Conservation (phyloP, 208 protist species). For the Acanthamoeba lenticulata region DNA sequence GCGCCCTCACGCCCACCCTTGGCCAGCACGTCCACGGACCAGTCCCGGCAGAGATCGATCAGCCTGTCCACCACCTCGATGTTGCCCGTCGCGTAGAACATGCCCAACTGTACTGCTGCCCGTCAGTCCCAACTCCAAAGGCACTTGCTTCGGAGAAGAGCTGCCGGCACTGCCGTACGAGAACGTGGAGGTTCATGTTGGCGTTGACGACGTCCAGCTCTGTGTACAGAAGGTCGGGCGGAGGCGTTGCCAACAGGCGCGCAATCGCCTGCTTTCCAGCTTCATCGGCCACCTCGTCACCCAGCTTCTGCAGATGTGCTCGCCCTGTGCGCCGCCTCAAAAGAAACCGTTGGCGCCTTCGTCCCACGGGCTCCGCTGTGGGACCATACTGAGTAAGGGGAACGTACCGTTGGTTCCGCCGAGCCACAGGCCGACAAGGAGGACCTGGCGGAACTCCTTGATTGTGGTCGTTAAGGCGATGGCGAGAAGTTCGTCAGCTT, state of each 20-base stretch:
- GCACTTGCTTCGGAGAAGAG: too few relatives aligned
- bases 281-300: not conserved
- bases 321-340: not conserved
- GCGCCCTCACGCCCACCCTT: not conserved
- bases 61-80: not conserved
- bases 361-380: not conserved
- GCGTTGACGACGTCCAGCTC: not conserved
- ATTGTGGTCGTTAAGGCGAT: not conserved
- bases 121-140: too few relatives aligned
- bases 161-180: not conserved
- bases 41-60: not conserved
- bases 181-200: constrained; percentile 7
- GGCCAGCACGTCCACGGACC: constrained; percentile 9
- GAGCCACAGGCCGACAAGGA: not conserved
- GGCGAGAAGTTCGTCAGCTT: not conserved
- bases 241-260: not conserved
- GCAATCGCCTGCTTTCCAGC: not conserved
- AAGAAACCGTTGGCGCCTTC: not conserved
- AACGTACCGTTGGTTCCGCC: not conserved
- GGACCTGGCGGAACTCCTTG: not conserved
- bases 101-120: not conserved
- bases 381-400: not conserved
- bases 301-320: not conserved
- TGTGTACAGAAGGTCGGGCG: not conserved
- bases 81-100: constrained; percentile 1